Evolutionary conservation across 2,329 filamentous ascomycete species (phyloP).

Genomic region (Ilyonectria mors-panacis): DNA sequence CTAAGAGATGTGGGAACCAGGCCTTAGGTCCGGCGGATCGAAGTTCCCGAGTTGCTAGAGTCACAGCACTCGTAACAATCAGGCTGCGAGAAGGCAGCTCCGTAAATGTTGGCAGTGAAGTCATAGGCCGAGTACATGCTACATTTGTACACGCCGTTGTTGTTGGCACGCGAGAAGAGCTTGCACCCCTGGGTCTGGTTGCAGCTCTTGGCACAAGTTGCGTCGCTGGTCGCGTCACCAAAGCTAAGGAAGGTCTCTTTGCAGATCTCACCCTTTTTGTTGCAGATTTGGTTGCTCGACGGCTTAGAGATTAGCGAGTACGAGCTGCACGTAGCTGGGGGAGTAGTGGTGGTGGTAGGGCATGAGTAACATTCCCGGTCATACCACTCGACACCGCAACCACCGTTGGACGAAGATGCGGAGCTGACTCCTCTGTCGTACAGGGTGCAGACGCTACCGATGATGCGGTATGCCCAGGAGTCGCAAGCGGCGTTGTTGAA

Average conservation of each 20-base stretch:
- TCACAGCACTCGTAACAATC: slow-evolving; percentile 1
- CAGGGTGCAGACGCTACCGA: not conserved
- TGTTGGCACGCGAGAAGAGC: slow-evolving; percentile 5
- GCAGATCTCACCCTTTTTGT: slow-evolving; percentile 2
- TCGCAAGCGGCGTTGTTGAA: not conserved
- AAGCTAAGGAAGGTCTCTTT: not conserved
- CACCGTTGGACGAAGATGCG: not conserved
- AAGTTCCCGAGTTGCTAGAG: not conserved
- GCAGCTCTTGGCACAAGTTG: slow-evolving; percentile 5
- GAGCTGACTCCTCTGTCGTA: not conserved
- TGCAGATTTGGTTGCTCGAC: not conserved
- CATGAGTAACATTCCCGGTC: slow-evolving; percentile 6
- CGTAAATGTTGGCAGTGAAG: not conserved
- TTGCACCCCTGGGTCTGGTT: not conserved
- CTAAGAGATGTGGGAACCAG: not conserved
- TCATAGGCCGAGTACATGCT: slow-evolving; percentile 2
- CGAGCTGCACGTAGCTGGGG: not conserved
- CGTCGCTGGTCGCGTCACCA: slow-evolving; percentile 4
- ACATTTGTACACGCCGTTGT: not conserved
- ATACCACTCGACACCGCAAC: slow-evolving; percentile 5
- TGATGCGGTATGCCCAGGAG: not conserved
- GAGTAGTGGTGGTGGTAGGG: not conserved
- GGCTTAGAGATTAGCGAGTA: not conserved
- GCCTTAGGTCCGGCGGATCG: not conserved
- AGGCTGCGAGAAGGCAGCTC: not conserved